Evolutionary conservation across 768 basidiomycete species (phyloP).

Genomic region (Cubamyces lactineus): DNA sequence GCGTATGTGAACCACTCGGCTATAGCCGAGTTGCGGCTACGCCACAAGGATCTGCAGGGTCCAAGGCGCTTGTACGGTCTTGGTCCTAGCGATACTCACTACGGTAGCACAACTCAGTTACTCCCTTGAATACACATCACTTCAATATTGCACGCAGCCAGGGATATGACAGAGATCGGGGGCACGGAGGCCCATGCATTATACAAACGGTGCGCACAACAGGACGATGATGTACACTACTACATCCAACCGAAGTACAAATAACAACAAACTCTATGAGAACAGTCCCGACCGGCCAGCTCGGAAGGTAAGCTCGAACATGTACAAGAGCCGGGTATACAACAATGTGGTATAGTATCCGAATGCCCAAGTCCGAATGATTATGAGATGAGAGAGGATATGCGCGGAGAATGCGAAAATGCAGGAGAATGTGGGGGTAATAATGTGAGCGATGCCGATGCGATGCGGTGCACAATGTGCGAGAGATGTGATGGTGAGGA

Average conservation of each 20-base stretch:
- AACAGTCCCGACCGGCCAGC: neutral
- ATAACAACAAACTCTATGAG: neutral
- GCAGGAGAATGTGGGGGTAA: neutral
- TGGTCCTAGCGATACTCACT: no score
- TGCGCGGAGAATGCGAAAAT: neutral
- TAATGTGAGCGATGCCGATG: neutral
- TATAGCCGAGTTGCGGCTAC: neutral
- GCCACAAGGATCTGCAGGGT: neutral
- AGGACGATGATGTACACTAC: neutral
- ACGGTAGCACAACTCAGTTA: no score
- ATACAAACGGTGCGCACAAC: neutral
- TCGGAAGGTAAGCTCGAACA: neutral
- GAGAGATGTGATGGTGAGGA: neutral
- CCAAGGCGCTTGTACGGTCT: no score
- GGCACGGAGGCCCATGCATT: neutral
- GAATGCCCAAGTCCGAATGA: neutral
- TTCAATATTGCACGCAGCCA: no score
- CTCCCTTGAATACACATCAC: neutral
- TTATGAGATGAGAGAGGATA: neutral
- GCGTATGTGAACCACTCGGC: conserved; percentile 7
- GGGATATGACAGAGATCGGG: neutral
- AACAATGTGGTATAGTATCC: neutral
- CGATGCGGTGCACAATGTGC: neutral
- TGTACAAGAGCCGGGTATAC: neutral
- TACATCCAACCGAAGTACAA: conserved; percentile 10